These are phyloP conservation scores for Morella rubra DNA, from an alignment of 306 rosid species.

Conservation along the genomic window DNA sequence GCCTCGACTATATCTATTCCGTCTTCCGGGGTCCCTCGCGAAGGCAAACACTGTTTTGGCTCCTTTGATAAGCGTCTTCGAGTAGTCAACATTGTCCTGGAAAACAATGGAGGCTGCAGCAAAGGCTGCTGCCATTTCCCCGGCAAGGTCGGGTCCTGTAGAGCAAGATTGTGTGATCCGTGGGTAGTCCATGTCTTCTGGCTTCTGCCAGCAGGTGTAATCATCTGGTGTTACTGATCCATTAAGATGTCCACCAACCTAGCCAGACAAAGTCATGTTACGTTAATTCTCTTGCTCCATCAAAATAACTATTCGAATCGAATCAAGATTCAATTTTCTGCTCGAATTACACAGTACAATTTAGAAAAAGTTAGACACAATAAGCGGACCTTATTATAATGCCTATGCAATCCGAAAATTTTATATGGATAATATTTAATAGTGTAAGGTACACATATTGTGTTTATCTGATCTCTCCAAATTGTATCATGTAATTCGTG, in stretches of 20 bases:
- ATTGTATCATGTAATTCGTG: too few species aligned
- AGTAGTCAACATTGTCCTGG: slow-evolving; percentile 44
- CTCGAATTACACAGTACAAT: too few species aligned
- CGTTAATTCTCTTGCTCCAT: background rate
- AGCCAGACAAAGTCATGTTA: background rate
- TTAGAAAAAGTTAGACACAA: too few species aligned
- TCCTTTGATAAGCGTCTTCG: slow-evolving; percentile 40
- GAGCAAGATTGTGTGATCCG: slow-evolving; percentile 28
- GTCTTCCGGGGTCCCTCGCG: slow-evolving; percentile 45
- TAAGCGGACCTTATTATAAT: too few species aligned
- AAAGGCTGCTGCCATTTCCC: slow-evolving; percentile 69
- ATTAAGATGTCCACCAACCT: slow-evolving; percentile 54
- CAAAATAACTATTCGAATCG: background rate
- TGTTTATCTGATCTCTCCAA: too few species aligned
- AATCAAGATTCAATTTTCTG: too few species aligned
- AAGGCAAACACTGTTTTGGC: slow-evolving; percentile 51
- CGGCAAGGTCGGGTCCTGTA: slow-evolving; percentile 62
- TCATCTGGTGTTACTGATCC: slow-evolving; percentile 53
- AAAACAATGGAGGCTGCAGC: slow-evolving; percentile 70
- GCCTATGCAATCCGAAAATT: too few species aligned
- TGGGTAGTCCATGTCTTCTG: slow-evolving; percentile 54
- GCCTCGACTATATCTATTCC: slow-evolving; percentile 37
- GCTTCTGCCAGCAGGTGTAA: slow-evolving; percentile 60
- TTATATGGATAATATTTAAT: too few species aligned
- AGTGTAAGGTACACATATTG: too few species aligned